Base-by-base conservation (phyloP, 441 rosid genomes). In the Populus tomentosa region DNA sequence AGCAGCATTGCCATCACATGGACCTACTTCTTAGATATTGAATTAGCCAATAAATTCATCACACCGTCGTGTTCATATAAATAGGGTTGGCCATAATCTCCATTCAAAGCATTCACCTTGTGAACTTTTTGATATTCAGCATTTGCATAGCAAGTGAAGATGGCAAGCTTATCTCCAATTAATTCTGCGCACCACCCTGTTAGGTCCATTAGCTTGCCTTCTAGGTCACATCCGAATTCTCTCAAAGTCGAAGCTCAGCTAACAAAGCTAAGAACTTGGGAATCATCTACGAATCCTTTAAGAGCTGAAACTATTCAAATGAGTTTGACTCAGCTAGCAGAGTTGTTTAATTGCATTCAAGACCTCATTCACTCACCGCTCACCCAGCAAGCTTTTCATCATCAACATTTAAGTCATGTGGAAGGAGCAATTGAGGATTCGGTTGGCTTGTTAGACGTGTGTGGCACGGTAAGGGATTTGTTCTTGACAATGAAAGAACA, bases 141-240 rank as follows among this genome's bases (percentile, higher is more conserved):
- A 16, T 50, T 24, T 50, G 32, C 78, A 59, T 53, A 56, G 40
- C n/a, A 66, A 66, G 23, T 33, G n/a, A 7, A 79, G 11, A 86
- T 84, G 89, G 85, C 84, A 73, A 74, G 72, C 68, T 83, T 84
- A 36, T 82, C 82, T 11, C 20, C 82, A 20, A 70, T 77, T 36
- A 64, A 78, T 64, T 76, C 78, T 63, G 79, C 66, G 42, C 87
- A 88, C 14, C 83, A 66, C 38, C 92, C 92, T 18, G 65, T 85
- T 74, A 86, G 98, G 79, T 90, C 97, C 67, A 87, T 90, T 72
- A 92, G 97, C 85, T 84, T 94, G 80, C 98, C 97, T 16, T 85
- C 92, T 20, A 90, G 93, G 73, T 42, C 87, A 24, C 90, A 86
- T 62, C 88, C 88, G 23, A 87, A 80, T 84, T 89, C 85, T 69